Evolutionary conservation across 176 grass and related monocot species (phyloP), one percentile per base, ranked within the genome.

Genomic region (Rhipidocladum racemiflorum): DNA sequence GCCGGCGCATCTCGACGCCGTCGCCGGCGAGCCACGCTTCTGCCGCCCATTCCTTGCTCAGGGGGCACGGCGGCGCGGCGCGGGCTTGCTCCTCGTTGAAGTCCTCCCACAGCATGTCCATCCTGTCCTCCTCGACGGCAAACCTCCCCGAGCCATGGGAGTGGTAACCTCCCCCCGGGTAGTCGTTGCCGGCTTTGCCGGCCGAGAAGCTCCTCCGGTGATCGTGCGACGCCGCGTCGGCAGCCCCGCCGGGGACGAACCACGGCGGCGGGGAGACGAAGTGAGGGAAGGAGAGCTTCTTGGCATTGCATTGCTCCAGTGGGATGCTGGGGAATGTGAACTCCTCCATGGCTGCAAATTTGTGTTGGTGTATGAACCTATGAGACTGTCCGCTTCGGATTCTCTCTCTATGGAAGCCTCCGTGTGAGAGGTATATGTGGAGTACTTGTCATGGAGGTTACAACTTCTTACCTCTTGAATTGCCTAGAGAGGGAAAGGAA

Each of bases 61-160:
- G 63, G 7, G 87, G 78, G 73, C 88, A 90, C 59, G 79, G 79
- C 67, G 68, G 50, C 14, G 79, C 62, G 13, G 62, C 64, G 15
- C 79, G 9, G 50, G 74, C 44, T 38, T 94, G 83, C 74, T 97
- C 95, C 66, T 97, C 95, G 68, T 97, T 97, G 88, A 97, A 97
- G 87, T 90, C 81, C 77, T 97, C 95, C 95, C 95, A 97, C 68
- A 97, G 80, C 90, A 94, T 89, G 83, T 97, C 95, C 95, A 97
- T 97, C 88, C 85, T 92, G 75, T 91, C 84, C 75, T 94, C 94
- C 64, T 84, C 73, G 34, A 35, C 68, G 57, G 72, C 35, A 50
- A 45, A 78, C 85, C 77, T 61, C 34, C 56, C 69, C 21, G 61
- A 72, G 24, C 87, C 65, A 57, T 65, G 53, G 28, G 17, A 32